These are phyloP conservation scores for Sphaceloma murrayae DNA, from an alignment of 2,329 filamentous ascomycete genomes.

Conservation along the genomic window DNA sequence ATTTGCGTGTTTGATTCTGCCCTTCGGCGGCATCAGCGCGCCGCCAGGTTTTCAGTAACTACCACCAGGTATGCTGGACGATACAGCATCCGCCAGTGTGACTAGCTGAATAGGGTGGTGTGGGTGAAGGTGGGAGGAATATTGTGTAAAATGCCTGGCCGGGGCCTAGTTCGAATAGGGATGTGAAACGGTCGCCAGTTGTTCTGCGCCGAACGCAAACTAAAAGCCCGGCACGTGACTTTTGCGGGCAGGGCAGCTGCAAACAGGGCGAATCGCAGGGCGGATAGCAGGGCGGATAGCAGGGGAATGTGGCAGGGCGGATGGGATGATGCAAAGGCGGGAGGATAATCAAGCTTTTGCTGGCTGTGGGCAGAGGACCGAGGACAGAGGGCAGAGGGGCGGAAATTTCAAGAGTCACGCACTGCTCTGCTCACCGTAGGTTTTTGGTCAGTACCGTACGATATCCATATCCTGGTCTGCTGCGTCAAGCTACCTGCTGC, in stretches of 20 bases:
- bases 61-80: slow-evolving; percentile 4
- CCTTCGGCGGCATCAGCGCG: slow-evolving; percentile 41
- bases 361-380: too few species aligned
- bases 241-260: neutral
- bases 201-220: neutral
- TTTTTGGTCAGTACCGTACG: too few species aligned
- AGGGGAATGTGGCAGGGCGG: too few species aligned
- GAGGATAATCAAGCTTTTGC: slow-evolving; percentile 14
- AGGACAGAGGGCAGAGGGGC: slow-evolving; percentile 3
- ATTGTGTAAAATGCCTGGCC: slow-evolving; percentile 14
- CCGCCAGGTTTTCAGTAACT: slow-evolving; percentile 20
- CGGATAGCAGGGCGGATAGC: too few species aligned
- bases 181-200: slow-evolving; percentile 12
- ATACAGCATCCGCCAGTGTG: slow-evolving; percentile 16
- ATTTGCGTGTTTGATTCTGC: slow-evolving; percentile 37
- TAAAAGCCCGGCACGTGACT: neutral
- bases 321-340: slow-evolving; percentile 1
- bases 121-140: slow-evolving; percentile 14
- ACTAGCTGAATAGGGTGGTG: slow-evolving; percentile 4
- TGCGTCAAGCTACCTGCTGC: slow-evolving; percentile 5
- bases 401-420: slow-evolving; percentile 14
- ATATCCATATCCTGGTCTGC: neutral
- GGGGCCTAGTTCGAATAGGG: slow-evolving; percentile 13
- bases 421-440: slow-evolving; percentile 14
- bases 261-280: neutral